Base-by-base conservation (phyloP, 129 eudicot genomes). In the Flaveria trinervia region DNA sequence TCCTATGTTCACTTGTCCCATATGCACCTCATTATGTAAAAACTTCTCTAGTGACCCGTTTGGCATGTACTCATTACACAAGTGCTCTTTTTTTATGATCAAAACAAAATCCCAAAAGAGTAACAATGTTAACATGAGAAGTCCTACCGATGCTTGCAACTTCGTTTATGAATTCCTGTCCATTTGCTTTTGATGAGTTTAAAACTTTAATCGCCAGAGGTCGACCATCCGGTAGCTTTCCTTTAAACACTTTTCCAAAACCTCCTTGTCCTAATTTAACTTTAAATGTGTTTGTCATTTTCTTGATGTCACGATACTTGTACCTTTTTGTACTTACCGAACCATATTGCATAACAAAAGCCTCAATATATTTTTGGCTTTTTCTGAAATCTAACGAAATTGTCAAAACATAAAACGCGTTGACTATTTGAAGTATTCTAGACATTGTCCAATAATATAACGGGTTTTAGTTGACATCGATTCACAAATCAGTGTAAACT, bases 31-130 rank as follows among this genome's bases (percentile, higher is more conserved):
- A 0, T 12, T 7, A 22, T 70, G 33, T 30, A 85, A 64, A 25
- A 73, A 20, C 71, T 81, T 85, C 16, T 85, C 83, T 12, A 85
- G 70, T 4, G 88, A 84, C 41, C 88, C 88, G 16, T 84, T 84
- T 18, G 80, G 73, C 88, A 84, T 80, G 70, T 56, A 84, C 36
- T 84, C 80, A 9, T 20, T 20, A 84, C 12, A 84, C 49, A 1
- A 84, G 74, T 0, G 83, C 83, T 73, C 85, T 46, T 46, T 77
- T 73, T 39, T 54, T 14, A 13, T 73, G 26, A 10, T 81, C 75
- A 7, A 23, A 60, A 28, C 83, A 81, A 73, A 81, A 84, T 25
- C 87, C 87, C 54, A 80, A 12, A 0, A 84, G 76, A 4, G 72
- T 20, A 46, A 80, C 84, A 8, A 80, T 71, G 44, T 80, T 80